Evolutionary conservation across 1,139 yeast species (phyloP).

Genomic region (Magnusiomyces tetraspermus): DNA sequence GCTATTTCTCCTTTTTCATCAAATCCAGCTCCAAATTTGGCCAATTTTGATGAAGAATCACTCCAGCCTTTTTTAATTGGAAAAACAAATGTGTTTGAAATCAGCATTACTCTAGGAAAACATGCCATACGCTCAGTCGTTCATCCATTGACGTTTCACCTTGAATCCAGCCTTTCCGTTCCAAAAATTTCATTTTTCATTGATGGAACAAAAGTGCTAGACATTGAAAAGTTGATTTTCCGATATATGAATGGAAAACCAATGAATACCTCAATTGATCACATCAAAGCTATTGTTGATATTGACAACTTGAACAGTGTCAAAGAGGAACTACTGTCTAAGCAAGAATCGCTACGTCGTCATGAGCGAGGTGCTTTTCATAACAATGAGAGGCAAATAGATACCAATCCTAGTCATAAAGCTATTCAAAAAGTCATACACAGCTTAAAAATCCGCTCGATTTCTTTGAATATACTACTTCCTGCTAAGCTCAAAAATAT

Average conservation of each 20-base stretch:
- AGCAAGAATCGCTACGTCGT: not conserved
- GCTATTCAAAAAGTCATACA: not conserved
- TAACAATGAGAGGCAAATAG: not conserved
- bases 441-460: slow-evolving; percentile 5
- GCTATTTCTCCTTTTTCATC: not conserved
- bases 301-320: not conserved
- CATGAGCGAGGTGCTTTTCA: not conserved
- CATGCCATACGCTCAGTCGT: not conserved
- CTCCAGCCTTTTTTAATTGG: slow-evolving; percentile 5
- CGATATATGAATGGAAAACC: not conserved
- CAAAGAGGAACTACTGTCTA: not conserved
- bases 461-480: slow-evolving; percentile 13
- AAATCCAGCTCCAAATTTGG: not conserved
- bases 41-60: not conserved
- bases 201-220: slow-evolving; percentile 11
- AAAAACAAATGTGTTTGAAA: slow-evolving; percentile 19
- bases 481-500: slow-evolving; percentile 16
- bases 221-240: not conserved
- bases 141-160: not conserved
- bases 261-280: not conserved
- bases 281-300: not conserved
- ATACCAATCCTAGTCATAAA: not conserved
- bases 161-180: not conserved
- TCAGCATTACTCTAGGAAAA: not conserved
- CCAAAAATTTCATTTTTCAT: slow-evolving; percentile 8